Conservation (phyloP, 257 asterid genomes). For the Solanum lycopersicoides region DNA sequence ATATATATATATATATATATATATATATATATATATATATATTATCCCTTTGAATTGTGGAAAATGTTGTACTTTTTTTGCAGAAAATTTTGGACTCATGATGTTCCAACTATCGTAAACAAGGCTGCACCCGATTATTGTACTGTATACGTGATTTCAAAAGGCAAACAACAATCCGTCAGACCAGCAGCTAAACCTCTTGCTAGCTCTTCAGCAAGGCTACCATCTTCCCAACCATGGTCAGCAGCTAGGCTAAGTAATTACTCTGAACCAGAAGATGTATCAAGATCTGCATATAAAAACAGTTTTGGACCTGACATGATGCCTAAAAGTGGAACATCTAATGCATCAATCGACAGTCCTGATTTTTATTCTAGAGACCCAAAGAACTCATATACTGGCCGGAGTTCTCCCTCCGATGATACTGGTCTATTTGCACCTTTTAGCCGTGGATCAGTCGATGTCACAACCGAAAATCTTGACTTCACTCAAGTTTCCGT, state of each 20-base stretch:
- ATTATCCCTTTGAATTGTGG: not conserved
- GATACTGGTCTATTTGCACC: slow-evolving; percentile 10
- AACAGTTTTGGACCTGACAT: slow-evolving; percentile 9
- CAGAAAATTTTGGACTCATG: slow-evolving; percentile 50
- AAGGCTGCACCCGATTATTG: slow-evolving; percentile 71
- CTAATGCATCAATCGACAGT: slow-evolving; percentile 3
- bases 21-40: no score
- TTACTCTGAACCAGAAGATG: slow-evolving; percentile 18
- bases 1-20: no score
- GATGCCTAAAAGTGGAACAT: not conserved
- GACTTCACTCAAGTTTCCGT: slow-evolving; percentile 9
- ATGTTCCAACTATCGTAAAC: slow-evolving; percentile 54
- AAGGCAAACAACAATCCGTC: slow-evolving; percentile 46
- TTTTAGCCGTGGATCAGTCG: slow-evolving; percentile 6
- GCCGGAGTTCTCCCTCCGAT: not conserved
- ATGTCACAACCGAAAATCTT: slow-evolving; percentile 14
- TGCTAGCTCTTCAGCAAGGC: slow-evolving; percentile 2
- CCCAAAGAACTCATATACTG: slow-evolving; percentile 4
- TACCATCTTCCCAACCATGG: slow-evolving; percentile 8
- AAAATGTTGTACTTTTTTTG: not conserved
- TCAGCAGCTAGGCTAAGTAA: slow-evolving; percentile 7
- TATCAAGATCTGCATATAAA: slow-evolving; percentile 17
- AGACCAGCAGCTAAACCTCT: slow-evolving; percentile 42
- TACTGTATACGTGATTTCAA: slow-evolving; percentile 55
- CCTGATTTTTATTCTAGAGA: slow-evolving; percentile 4